phyloP scores from a whole-genome alignment of 73 alveolate genomes.

The Paramecium sexaurelia region DNA sequence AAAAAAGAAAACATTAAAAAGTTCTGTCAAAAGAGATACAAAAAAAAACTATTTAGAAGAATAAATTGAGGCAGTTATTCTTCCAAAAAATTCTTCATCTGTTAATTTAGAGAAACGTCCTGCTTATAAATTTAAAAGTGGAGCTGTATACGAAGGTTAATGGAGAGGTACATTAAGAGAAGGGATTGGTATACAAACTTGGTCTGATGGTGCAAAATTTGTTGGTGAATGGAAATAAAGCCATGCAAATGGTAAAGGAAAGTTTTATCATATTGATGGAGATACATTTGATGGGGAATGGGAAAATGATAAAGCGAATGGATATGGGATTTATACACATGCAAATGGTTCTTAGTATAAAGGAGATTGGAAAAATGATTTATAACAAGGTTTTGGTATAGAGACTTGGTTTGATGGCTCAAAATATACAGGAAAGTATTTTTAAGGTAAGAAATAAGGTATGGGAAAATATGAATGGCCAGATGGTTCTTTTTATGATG shows the following conservation, averaged over 20 bases:
- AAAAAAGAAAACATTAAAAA: not conserved
- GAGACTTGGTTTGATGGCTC: conserved; percentile 81
- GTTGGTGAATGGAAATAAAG: conserved; percentile 74
- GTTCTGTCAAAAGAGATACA: not conserved
- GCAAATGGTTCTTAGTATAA: conserved; percentile 70
- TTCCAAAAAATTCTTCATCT: not conserved
- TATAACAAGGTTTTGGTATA: conserved; percentile 69
- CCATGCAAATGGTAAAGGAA: conserved; percentile 74
- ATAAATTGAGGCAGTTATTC: not conserved
- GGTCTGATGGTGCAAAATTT: conserved; percentile 70
- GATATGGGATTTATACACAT: conserved; percentile 73
- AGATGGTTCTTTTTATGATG: conserved; percentile 82
- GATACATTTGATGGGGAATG: conserved; percentile 77
- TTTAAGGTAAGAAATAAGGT: conserved; percentile 72
- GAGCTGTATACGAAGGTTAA: conserved; percentile 73
- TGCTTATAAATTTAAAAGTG: conserved; percentile 71
- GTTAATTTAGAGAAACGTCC: conserved; percentile 76
- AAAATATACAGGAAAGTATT: conserved; percentile 65
- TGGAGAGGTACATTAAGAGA: conserved; percentile 82
- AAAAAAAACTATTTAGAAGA: conserved; percentile 44
- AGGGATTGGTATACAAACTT: conserved; percentile 70
- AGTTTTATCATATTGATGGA: conserved; percentile 71
- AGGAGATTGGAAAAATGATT: conserved; percentile 77
- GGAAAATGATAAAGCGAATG: conserved; percentile 78
- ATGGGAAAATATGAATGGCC: conserved; percentile 73